A percentile compares a stretch with the other conserved stretches of the same genome.
Evolutionary conservation across 176 grass and related monocot genomes (phyloP).

Genomic region (Carex kokanica): DNA sequence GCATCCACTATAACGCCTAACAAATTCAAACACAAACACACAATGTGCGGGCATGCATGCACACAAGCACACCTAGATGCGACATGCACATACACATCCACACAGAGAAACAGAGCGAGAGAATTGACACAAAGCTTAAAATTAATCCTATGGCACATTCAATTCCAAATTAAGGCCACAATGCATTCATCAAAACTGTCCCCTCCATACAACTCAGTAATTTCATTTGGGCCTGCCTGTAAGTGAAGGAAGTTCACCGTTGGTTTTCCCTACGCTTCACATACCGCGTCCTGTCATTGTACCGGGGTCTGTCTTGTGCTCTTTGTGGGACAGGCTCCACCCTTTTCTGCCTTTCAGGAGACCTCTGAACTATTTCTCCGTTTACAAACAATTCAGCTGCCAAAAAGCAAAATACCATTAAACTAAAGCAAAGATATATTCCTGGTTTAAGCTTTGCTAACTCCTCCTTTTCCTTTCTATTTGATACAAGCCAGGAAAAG

Average conservation of each 20-base stretch:
- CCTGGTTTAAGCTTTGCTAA: background rate
- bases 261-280: slow-evolving; percentile 81
- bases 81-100: background rate
- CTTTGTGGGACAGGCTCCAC: slow-evolving; percentile 86
- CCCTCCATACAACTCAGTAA: background rate
- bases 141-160: background rate
- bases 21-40: background rate
- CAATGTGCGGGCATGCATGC: no score
- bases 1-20: background rate
- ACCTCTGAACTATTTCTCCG: slow-evolving; percentile 83
- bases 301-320: slow-evolving; percentile 80
- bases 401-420: slow-evolving; percentile 34
- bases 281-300: slow-evolving; percentile 87
- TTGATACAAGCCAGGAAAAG: background rate
- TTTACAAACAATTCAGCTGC: slow-evolving; percentile 95
- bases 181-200: background rate
- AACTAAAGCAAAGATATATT: background rate
- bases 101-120: background rate
- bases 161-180: background rate
- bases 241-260: slow-evolving; percentile 36
- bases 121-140: background rate
- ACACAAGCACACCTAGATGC: background rate
- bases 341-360: slow-evolving; percentile 89
- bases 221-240: background rate
- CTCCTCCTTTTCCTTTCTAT: background rate